Base-by-base conservation (phyloP, 2,329 filamentous ascomycete species). In the Mycosphaerella sp. region DNA sequence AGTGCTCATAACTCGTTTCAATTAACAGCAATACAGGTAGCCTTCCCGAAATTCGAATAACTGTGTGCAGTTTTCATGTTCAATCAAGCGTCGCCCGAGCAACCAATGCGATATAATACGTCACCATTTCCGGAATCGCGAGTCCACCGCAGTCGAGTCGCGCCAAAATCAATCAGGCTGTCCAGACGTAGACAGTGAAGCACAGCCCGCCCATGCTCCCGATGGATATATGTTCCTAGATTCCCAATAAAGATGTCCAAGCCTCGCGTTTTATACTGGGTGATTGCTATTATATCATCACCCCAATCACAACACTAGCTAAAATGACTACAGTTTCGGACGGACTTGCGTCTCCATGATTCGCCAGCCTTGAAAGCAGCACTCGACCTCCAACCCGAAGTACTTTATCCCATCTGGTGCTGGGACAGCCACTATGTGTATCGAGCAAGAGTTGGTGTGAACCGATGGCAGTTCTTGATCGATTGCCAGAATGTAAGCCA, bases 331-430 rank as follows among this genome's bases (percentile, higher is more conserved):
- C 17, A 57, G 57, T 88, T 88, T 62, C 79, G 86, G 49, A 89
- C 86, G 5, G 86, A 89, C 64, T 73, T 89, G 9, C 81, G 86
- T 16, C 77, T 90, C 2, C 85, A 89, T 68, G 86, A 89, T 67
- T 88, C 84, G 0, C 85, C 85, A 7, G 85, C 85, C 1, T 72
- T 90, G 21, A 77, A 82, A 65, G 84, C 85, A 2, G 86, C 86
- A 0, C 69, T 90, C 6, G 82, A 85, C 52, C 73, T 89, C 6
- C 74, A 85, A 0, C 84, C 86, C 1, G 86, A 89, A 50, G 80
- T 78, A 16, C 71, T 90, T 21, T 89, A 84, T 73, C 86, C 85
- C 0, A 78, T 89, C 41, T 90, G 86, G 76, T 87, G 83, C 1
- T 90, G 57, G 57, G 57, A 59, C 40, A 85, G 85, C 50, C 84